Base-by-base conservation (phyloP, 2,329 filamentous ascomycete genomes). In the Colletotrichum orchidophilum region DNA sequence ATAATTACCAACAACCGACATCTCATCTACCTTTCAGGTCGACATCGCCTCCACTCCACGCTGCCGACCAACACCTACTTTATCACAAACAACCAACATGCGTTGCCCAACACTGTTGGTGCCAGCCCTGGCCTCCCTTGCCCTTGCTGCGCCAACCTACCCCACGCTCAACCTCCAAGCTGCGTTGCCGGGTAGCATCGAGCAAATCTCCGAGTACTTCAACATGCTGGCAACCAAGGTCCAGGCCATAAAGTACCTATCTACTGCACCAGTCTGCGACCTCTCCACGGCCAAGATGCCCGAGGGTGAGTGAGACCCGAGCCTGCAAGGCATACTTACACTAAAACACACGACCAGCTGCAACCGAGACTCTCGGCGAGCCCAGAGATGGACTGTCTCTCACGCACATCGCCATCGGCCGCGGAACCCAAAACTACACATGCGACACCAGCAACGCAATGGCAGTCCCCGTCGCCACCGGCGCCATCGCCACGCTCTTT, bases 371-470 rank as follows among this genome's bases (percentile, higher is more conserved):
- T 18, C 87, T 97, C 7, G 90, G 92, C 15, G 74, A 85, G 8
- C 90, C 90, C 15, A 83, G 89, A 0, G 75, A 84, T 7, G 93
- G 91, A 66, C 84, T 94, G 33, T 84, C 79, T 3, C 86, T 97
- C 61, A 88, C 90, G 78, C 94, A 97, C 81, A 92, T 98, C 65
- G 94, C 93, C 78, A 86, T 98, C 73, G 96, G 96, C 77, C 92
- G 94, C 54, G 96, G 96, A 71, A 96, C 93, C 8, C 92, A 98
- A 84, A 98, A 98, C 87, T 98, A 98, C 86, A 97, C 94, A 62
- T 98, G 96, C 86, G 85, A 88, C 70, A 83, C 87, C 64, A 82
- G 82, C 73, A 88, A 92, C 75, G 79, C 88, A 1, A 88, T 87
- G 3, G 87, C 90, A 0, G 83, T 83, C 0, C 95, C 96, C 15